A percentile compares a stretch with the other conserved stretches of the same genome.
Conservation (phyloP, 2,329 filamentous ascomycete species). For the Beauveria varroae region DNA sequence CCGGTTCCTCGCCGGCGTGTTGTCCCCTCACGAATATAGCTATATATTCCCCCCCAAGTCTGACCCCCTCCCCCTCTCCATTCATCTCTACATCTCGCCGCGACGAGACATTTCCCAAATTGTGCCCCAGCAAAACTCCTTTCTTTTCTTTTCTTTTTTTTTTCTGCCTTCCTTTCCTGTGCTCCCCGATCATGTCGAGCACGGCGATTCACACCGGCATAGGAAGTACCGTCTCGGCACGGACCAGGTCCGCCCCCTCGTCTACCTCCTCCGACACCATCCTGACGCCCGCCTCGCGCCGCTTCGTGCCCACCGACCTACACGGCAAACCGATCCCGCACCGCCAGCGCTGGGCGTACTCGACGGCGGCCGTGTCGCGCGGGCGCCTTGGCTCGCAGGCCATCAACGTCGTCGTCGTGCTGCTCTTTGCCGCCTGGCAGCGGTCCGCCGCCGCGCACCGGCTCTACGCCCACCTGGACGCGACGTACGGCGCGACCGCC, state of each 20-base stretch:
- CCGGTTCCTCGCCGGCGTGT: neutral
- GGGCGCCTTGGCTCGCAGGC: constrained; percentile 2
- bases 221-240: neutral
- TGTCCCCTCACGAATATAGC: no score
- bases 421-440: constrained; percentile 13
- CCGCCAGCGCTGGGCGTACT: constrained; percentile 12
- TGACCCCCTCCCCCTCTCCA: no score
- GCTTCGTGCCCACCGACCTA: constrained; percentile 14
- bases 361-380: constrained; percentile 6
- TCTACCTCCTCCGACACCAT: neutral
- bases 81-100: no score
- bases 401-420: neutral
- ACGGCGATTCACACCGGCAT: constrained; percentile 4
- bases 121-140: no score
- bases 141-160: no score
- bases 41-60: neutral
- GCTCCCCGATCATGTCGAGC: neutral
- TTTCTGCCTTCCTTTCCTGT: no score
- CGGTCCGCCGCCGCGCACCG: constrained; percentile 5
- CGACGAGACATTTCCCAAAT: no score
- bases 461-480: constrained; percentile 12
- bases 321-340: constrained; percentile 13
- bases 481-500: constrained; percentile 17
- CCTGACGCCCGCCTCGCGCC: constrained; percentile 1
- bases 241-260: neutral